phyloP scores from a whole-genome alignment of 2,329 filamentous ascomycete species.

The Microsporum audouinii region DNA sequence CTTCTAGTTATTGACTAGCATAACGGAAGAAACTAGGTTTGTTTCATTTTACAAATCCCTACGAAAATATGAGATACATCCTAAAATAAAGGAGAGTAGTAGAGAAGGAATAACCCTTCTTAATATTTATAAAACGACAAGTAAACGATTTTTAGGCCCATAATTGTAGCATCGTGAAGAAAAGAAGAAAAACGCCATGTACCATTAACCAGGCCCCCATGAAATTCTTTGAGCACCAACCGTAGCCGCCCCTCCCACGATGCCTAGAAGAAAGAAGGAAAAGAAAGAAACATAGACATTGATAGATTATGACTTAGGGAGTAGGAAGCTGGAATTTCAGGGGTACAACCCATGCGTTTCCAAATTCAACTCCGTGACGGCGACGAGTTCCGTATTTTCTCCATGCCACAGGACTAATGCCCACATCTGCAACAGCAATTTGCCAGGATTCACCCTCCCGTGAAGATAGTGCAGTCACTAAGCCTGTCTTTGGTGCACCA shows the following conservation, averaged over 20 bases:
- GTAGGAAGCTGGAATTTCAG: slow-evolving; percentile 37
- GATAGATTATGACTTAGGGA: not conserved
- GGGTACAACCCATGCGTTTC: slow-evolving; percentile 70
- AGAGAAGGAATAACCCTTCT: not conserved
- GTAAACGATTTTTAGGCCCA: not conserved
- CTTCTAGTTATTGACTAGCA: no score
- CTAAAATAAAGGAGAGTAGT: not conserved
- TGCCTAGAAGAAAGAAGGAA: not conserved
- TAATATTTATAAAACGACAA: not conserved
- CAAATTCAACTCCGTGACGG: slow-evolving; percentile 78
- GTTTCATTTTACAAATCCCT: no score
- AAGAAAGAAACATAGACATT: not conserved
- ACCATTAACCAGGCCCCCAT: not conserved
- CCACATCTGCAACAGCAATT: slow-evolving; percentile 75
- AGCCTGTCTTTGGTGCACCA: slow-evolving; percentile 73
- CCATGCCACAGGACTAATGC: slow-evolving; percentile 72
- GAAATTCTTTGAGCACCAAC: not conserved
- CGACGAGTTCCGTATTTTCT: slow-evolving; percentile 71
- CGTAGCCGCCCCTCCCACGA: not conserved
- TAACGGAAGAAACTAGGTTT: no score
- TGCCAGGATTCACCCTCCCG: slow-evolving; percentile 54
- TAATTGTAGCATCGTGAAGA: not conserved
- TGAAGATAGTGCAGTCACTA: slow-evolving; percentile 63
- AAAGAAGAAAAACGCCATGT: not conserved
- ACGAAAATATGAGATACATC: no score